Base-by-base conservation (phyloP, 768 basidiomycete species). In the Nidula microcarpa region DNA sequence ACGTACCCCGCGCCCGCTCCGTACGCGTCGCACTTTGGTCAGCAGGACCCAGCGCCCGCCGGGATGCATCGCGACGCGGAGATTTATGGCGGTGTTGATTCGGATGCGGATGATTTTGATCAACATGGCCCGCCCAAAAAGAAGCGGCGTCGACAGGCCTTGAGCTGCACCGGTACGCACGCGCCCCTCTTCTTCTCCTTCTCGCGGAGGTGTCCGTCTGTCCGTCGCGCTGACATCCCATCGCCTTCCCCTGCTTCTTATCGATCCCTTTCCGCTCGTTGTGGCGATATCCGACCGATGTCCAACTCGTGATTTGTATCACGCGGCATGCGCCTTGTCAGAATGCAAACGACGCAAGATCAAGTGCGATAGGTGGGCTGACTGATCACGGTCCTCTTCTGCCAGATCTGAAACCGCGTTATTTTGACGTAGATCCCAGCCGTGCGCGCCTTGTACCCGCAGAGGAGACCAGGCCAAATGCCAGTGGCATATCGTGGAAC, bases 271-370 rank as follows among this genome's bases (percentile, higher is more conserved):
- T 30, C 23, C 23, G 23, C 23, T 30, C 23, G 23, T 30, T 30
- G 23, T 55, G 53, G 50, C 65, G 61, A 62, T 58, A 47, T 55
- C 47, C 47, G 30, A 33, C 44, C 49, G 32, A 45, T 54, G 13
- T 50, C 50, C 51, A 53, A 60, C 64, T 62, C 63, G 63, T 66
- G 63, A 68, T 67, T 43, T 43, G 52, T 57, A 62, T 66, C 63
- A 68, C 63, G 60, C 63, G 65, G 61, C 2, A 13, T 17, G 39
- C 16, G 33, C 37, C 50, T 50, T 41, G 51, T 47, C 63, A 91
- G 91, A 91, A 67, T 92, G 90, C 68, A 92, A 92, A 68, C 74
- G 90, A 61, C 80, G 90, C 43, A 92, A 93, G 76, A 92, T 92
- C 68, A 89, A 87, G 65, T 93, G 91, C 68, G 89, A 93, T 74